Percentiles rank a stretch among this genome's conserved stretches.
These are phyloP conservation scores for Lobosporangium transversale DNA, from an alignment of 192 early-diverging fungal species.

Conservation along the genomic window DNA sequence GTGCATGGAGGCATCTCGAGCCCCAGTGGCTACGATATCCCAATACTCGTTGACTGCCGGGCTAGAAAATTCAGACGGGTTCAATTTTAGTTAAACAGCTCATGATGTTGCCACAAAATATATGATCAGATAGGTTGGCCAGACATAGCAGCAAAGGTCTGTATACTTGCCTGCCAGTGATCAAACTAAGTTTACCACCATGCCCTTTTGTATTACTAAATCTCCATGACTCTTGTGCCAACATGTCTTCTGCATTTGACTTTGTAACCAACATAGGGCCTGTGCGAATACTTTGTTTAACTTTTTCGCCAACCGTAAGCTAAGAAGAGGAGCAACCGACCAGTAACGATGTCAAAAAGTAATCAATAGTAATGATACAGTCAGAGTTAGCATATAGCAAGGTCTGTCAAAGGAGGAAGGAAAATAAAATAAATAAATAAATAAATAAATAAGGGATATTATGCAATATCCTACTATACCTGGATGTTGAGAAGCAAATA, in stretches of 20 bases:
- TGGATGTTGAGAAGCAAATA: conserved; percentile 33
- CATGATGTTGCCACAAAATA: too few relatives aligned
- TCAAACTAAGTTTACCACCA: conserved; percentile 12
- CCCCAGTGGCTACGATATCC: conserved; percentile 33
- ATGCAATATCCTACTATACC: conserved; percentile 2
- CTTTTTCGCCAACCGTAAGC: conserved; percentile 28
- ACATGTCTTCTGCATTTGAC: conserved; percentile 22
- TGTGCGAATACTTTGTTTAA: conserved; percentile 24
- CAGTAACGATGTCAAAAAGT: too few relatives aligned
- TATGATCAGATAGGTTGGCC: not conserved
- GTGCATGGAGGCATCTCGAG: conserved; percentile 30
- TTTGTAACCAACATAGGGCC: conserved; percentile 36
- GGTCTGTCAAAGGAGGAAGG: not conserved
- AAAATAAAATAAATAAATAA: not conserved
- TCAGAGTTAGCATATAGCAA: not conserved
- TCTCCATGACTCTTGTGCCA: conserved; percentile 30
- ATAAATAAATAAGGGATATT: too few relatives aligned
- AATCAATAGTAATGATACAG: not conserved
- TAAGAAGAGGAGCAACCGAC: not conserved
- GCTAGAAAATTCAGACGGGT: not conserved
- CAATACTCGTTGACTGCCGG: conserved; percentile 28
- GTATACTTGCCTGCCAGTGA: conserved; percentile 39
- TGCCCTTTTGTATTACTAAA: not conserved
- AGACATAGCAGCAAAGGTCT: too few relatives aligned
- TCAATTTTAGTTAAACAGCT: not conserved